These are phyloP conservation scores for Sporothrix globosa DNA, from an alignment of 2,329 filamentous ascomycete species.

Conservation along the genomic window DNA sequence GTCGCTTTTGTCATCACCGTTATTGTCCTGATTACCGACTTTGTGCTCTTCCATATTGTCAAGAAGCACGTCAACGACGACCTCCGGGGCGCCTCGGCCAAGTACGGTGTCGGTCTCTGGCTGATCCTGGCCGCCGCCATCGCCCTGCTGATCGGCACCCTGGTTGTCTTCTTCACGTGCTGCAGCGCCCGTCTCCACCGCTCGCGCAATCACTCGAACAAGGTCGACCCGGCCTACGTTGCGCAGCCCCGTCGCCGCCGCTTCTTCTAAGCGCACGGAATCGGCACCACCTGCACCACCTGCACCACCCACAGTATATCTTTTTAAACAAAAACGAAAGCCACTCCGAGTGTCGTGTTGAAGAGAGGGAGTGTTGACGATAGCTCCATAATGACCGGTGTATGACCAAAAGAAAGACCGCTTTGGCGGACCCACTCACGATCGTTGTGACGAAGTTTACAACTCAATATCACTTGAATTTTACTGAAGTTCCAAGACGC, in stretches of 20 bases:
- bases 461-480: not conserved
- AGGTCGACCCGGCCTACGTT: constrained; percentile 40
- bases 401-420: constrained; percentile 14
- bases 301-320: not conserved
- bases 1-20: constrained; percentile 55
- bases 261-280: constrained; percentile 32
- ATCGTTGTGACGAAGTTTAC: constrained; percentile 13
- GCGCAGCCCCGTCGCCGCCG: constrained; percentile 35
- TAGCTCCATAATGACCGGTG: constrained; percentile 23
- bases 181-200: constrained; percentile 55
- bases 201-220: constrained; percentile 37
- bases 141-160: constrained; percentile 56
- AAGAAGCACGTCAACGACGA: constrained; percentile 58
- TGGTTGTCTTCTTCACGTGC: constrained; percentile 65
- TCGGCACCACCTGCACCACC: not conserved
- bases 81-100: constrained; percentile 40
- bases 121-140: constrained; percentile 60
- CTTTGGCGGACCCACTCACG: constrained; percentile 7
- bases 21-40: constrained; percentile 59
- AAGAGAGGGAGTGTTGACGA: constrained; percentile 7
- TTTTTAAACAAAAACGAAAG: not conserved
- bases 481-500: not conserved
- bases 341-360: not conserved
- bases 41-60: constrained; percentile 60
- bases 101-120: constrained; percentile 62